Evolutionary conservation across 1,284 basidiomycete genomes (phyloP), one percentile per base, ranked within the genome.

Genomic region (Ganoderma meredithae): DNA sequence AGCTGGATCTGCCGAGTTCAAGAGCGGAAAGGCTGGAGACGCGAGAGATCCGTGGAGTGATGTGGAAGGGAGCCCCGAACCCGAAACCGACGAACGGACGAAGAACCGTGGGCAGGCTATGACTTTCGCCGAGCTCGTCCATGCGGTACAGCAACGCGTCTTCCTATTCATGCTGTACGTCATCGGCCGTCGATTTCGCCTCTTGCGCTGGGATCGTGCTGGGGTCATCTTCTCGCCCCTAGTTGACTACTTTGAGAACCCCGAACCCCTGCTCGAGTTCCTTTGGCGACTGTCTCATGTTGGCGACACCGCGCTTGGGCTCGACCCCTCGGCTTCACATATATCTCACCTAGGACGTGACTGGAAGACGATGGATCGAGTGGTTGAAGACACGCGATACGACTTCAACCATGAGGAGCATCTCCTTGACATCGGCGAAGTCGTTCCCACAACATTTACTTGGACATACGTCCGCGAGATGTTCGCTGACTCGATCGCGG

Each of bases 141-240:
- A n/a, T n/a, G n/a, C n/a, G n/a, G n/a, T n/a, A n/a, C n/a, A n/a
- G n/a, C n/a, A n/a, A n/a, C n/a, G n/a, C n/a, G n/a, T n/a, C n/a
- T n/a, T n/a, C n/a, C n/a, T n/a, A n/a, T n/a, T n/a, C n/a, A n/a
- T n/a, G n/a, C n/a, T n/a, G n/a, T n/a, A n/a, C n/a, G n/a, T n/a
- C n/a, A n/a, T n/a, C n/a, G n/a, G n/a, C n/a, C n/a, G n/a, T n/a
- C n/a, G n/a, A n/a, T n/a, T n/a, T n/a, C 67, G 67, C 39, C 27
- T 71, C 40, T 22, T 66, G 33, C 60, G 69, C 25, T 58, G 68
- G 65, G 67, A 69, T 33, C 61, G 64, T 1, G 33, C 66, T 13
- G 71, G 68, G 0, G 40, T 59, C 33, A 25, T 68, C 39, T 15
- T 41, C n/a, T 60, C 68, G 4, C 7, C 31, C 7, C 36, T 31